These are phyloP conservation scores for Gyromitra esculenta DNA, from an alignment of 2,329 filamentous ascomycete species.

Conservation along the genomic window DNA sequence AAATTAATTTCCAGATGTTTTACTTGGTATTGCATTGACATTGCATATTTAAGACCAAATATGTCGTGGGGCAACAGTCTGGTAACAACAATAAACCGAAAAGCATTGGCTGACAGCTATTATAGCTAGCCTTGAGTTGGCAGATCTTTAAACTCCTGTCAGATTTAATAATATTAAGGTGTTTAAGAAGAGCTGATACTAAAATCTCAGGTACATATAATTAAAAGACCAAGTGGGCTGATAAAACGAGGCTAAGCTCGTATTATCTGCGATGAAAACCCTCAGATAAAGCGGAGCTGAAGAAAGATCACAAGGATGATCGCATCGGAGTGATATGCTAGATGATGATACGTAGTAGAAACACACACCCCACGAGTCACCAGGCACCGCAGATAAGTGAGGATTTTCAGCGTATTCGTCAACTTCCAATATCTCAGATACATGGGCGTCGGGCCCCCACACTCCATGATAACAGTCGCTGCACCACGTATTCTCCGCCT, in stretches of 20 bases:
- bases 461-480: not conserved
- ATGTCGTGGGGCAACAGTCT: not conserved
- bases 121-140: not conserved
- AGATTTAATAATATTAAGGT: not conserved
- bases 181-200: not conserved
- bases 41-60: not conserved
- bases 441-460: not conserved
- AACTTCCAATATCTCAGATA: not conserved
- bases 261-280: not conserved
- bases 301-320: not conserved
- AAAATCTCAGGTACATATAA: not conserved
- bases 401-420: not conserved
- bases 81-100: not conserved
- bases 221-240: not conserved
- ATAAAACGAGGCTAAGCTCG: not conserved
- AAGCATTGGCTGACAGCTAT: not conserved
- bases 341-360: constrained; percentile 2
- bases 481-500: not conserved
- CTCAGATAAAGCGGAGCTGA: not conserved
- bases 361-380: not conserved
- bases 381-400: not conserved
- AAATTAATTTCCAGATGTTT: not conserved
- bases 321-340: not conserved
- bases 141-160: not conserved
- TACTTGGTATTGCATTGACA: not conserved